These are phyloP conservation scores for Sordariomycetes sp. DNA, from an alignment of 2,329 filamentous ascomycete species.

Conservation along the genomic window DNA sequence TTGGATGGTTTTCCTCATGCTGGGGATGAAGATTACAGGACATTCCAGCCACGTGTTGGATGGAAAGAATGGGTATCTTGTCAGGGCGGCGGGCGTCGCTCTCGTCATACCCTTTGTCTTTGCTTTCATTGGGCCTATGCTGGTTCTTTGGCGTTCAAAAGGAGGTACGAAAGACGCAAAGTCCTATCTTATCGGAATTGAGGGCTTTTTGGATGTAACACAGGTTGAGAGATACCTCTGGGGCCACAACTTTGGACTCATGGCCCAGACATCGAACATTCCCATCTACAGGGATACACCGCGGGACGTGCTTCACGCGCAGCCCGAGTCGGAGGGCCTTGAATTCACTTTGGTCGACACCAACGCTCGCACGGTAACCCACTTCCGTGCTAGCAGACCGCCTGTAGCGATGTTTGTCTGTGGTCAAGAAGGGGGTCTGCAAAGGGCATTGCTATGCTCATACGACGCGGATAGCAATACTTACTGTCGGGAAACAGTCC, in stretches of 20 bases:
- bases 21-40: too few species aligned
- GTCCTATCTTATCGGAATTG: constrained; percentile 8
- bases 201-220: constrained; percentile 5
- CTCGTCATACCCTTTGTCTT: not conserved
- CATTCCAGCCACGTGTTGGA: not conserved
- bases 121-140: not conserved
- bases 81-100: too few species aligned
- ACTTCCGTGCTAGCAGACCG: constrained; percentile 17
- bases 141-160: not conserved
- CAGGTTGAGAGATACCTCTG: constrained; percentile 8
- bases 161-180: not conserved
- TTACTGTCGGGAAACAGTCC: too few species aligned
- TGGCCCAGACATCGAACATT: not conserved
- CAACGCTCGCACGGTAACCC: constrained; percentile 29
- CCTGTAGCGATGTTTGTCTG: constrained; percentile 31
- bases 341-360: constrained; percentile 29
- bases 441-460: constrained; percentile 32
- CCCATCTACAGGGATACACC: too few species aligned
- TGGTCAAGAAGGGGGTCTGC: constrained; percentile 34
- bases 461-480: too few species aligned
- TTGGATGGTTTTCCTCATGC: too few species aligned
- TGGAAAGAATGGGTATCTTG: too few species aligned
- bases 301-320: not conserved
- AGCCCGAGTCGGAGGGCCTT: not conserved
- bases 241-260: constrained; percentile 5